Conservation (phyloP, 225 moss, liverwort and hornwort genomes). For the Takakia lepidozioides region DNA sequence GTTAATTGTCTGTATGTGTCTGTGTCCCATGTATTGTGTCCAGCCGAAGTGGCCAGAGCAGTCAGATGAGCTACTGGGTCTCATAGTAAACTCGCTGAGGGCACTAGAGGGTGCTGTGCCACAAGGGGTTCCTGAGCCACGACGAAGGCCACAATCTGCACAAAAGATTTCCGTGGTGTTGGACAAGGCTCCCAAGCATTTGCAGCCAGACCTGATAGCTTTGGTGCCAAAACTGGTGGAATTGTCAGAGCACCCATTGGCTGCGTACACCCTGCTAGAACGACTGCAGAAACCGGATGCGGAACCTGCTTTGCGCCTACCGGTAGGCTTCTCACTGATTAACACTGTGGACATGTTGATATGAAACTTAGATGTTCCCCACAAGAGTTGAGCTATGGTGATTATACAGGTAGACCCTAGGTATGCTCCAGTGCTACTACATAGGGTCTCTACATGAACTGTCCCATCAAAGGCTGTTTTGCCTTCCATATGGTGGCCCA, state of each 20-base stretch:
- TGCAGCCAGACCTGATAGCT: slow-evolving; percentile 98
- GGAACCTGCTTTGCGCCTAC: slow-evolving; percentile 79
- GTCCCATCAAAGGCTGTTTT: too few relatives aligned
- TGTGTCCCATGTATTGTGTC: slow-evolving; percentile 17
- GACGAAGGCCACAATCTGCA: slow-evolving; percentile 94
- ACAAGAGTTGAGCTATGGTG: too few relatives aligned
- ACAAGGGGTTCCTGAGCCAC: slow-evolving; percentile 95
- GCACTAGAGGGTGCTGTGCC: slow-evolving; percentile 97
- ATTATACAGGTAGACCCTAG: too few relatives aligned
- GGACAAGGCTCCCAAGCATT: slow-evolving; percentile 99
- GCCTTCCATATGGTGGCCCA: too few relatives aligned
- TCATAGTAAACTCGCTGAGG: slow-evolving; percentile 97
- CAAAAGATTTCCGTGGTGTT: slow-evolving; percentile 97
- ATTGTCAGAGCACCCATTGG: slow-evolving; percentile 91
- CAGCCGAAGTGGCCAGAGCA: slow-evolving; percentile 99
- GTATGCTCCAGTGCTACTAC: too few relatives aligned
- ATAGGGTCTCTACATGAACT: too few relatives aligned
- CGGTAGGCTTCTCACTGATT: slow-evolving; percentile 64
- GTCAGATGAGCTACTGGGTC: slow-evolving; percentile 94
- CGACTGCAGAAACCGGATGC: slow-evolving; percentile 89
- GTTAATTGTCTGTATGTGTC: too few relatives aligned
- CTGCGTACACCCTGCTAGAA: slow-evolving; percentile 87
- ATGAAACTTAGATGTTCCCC: too few relatives aligned
- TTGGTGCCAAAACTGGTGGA: slow-evolving; percentile 99
- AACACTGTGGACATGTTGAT: too few relatives aligned